Conservation (phyloP, 2,329 filamentous ascomycete genomes). For the Clathrospora elynae region DNA sequence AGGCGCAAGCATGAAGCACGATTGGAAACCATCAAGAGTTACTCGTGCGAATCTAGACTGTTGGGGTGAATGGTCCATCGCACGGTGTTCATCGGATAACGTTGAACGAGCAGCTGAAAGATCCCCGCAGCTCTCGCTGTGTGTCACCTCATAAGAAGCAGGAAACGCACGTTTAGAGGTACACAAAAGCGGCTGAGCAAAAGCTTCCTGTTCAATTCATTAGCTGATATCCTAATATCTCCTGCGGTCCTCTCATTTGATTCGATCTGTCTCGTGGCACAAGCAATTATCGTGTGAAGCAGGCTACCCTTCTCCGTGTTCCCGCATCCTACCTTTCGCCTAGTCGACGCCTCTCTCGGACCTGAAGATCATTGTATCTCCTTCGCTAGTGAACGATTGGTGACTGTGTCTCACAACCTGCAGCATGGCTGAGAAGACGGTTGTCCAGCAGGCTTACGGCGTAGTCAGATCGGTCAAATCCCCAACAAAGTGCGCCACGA, state of each 20-base stretch:
- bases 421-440: constrained; percentile 33
- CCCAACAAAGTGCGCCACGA: constrained; percentile 29
- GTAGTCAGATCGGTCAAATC: constrained; percentile 34
- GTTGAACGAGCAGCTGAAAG: constrained; percentile 19
- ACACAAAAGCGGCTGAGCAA: constrained; percentile 24
- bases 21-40: not conserved
- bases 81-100: constrained; percentile 9
- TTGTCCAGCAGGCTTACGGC: constrained; percentile 25
- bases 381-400: constrained; percentile 29
- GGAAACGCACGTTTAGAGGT: constrained; percentile 11
- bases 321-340: constrained; percentile 10
- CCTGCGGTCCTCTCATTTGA: not conserved
- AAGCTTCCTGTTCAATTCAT: constrained; percentile 18
- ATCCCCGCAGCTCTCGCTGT: constrained; percentile 26
- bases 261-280: constrained; percentile 8
- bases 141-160: constrained; percentile 25
- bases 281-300: constrained; percentile 11
- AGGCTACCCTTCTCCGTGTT: constrained; percentile 13
- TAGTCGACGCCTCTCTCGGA: constrained; percentile 19
- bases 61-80: constrained; percentile 11
- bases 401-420: constrained; percentile 29
- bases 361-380: constrained; percentile 25
- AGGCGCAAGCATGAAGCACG: constrained; percentile 5
- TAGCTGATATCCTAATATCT: constrained; percentile 5
- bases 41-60: constrained; percentile 16